These are phyloP conservation scores for Fusarium haematococcum DNA, from an alignment of 2,329 filamentous ascomycete genomes.

Conservation along the genomic window DNA sequence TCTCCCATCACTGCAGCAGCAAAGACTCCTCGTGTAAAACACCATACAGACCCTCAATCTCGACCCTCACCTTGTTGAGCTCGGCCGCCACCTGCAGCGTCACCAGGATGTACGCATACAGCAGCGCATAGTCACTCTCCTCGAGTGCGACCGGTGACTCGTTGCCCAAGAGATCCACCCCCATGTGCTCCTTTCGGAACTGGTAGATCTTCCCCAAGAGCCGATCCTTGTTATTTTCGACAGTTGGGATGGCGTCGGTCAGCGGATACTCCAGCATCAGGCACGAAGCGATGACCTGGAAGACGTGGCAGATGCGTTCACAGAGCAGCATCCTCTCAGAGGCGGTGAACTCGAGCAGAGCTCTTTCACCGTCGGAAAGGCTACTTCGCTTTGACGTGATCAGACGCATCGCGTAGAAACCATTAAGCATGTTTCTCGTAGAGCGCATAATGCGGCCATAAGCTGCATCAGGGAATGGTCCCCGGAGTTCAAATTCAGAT, in stretches of 20 bases:
- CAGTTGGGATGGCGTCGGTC: slow-evolving; percentile 87
- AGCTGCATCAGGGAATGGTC: slow-evolving; percentile 82
- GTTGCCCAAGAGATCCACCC: slow-evolving; percentile 41
- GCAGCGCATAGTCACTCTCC: slow-evolving; percentile 86
- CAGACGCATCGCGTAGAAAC: slow-evolving; percentile 96
- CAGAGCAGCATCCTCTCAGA: slow-evolving; percentile 85
- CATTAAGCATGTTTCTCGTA: slow-evolving; percentile 87
- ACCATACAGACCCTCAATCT: slow-evolving; percentile 73
- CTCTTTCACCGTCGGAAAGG: slow-evolving; percentile 82
- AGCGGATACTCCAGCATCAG: slow-evolving; percentile 96
- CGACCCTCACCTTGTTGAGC: slow-evolving; percentile 68
- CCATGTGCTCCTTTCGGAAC: slow-evolving; percentile 78
- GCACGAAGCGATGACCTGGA: slow-evolving; percentile 87
- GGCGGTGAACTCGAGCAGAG: slow-evolving; percentile 82
- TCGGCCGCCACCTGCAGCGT: slow-evolving; percentile 76
- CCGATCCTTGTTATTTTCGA: slow-evolving; percentile 82
- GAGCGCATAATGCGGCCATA: slow-evolving; percentile 81
- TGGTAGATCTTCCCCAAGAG: slow-evolving; percentile 89
- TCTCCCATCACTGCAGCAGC: slow-evolving; percentile 60
- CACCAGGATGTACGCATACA: slow-evolving; percentile 89
- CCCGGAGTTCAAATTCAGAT: slow-evolving; percentile 89
- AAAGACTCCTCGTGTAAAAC: slow-evolving; percentile 70
- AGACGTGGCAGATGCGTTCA: slow-evolving; percentile 89
- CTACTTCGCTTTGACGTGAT: slow-evolving; percentile 84
- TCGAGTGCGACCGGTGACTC: slow-evolving; percentile 58